Conservation (phyloP, 768 basidiomycete species). For the Hemileccinum impolitum region DNA sequence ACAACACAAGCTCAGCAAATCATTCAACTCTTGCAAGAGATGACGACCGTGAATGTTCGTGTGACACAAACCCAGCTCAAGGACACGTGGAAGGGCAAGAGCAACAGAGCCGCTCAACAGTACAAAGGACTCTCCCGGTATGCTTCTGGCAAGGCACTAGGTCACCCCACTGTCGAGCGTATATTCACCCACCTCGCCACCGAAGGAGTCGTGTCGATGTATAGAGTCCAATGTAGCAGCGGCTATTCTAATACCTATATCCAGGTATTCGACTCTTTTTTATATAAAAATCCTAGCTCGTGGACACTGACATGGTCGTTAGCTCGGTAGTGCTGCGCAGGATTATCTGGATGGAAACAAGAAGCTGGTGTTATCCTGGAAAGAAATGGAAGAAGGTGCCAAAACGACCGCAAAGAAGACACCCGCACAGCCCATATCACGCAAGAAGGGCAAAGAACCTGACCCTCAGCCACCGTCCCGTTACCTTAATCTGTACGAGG, state of each 20-base stretch:
- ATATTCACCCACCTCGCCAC: constrained; percentile 56
- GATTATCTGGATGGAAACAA: constrained; percentile 21
- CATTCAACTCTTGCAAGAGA: constrained; percentile 52
- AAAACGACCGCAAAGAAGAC: constrained; percentile 11
- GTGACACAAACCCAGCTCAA: constrained; percentile 61
- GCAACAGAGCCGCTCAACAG: constrained; percentile 38
- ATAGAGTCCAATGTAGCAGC: constrained; percentile 44
- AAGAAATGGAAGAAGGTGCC: constrained; percentile 17
- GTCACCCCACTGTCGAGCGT: constrained; percentile 57
- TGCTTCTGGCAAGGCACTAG: constrained; percentile 52
- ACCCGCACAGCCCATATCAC: constrained; percentile 1
- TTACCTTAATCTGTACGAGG: constrained; percentile 26
- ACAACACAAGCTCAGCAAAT: constrained; percentile 52
- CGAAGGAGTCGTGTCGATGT: constrained; percentile 46
- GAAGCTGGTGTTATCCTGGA: constrained; percentile 25
- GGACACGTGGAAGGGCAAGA: constrained; percentile 65
- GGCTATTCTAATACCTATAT: constrained; percentile 54
- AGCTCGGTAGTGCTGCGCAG: constrained; percentile 19
- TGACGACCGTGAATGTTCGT: constrained; percentile 40
- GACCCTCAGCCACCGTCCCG: not conserved
- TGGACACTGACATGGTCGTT: constrained; percentile 1
- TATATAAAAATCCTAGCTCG: not conserved
- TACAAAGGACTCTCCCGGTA: constrained; percentile 48
- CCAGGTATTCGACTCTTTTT: constrained; percentile 34
- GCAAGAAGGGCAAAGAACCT: constrained; percentile 22